Evolutionary conservation across 371 early-diverging fungal species (phyloP).

Genomic region (Coemansia sp.): DNA sequence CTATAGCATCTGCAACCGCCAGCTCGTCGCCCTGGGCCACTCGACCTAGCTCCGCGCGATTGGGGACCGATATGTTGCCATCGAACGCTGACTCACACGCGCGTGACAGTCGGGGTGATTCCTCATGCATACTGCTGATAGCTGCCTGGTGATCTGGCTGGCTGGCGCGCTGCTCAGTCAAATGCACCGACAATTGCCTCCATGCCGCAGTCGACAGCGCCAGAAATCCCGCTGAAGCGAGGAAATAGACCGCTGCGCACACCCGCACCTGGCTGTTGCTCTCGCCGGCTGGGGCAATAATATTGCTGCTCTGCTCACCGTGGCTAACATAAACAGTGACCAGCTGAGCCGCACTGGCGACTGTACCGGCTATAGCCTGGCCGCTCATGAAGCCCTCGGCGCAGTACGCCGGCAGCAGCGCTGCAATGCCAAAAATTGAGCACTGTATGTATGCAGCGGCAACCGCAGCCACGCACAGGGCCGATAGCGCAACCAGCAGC

Average conservation of each 20-base stretch:
- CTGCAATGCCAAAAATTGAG: conserved; percentile 39
- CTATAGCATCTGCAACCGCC: not conserved
- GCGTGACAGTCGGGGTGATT: conserved; percentile 27
- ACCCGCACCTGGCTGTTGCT: conserved; percentile 5
- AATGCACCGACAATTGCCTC: conserved; percentile 24
- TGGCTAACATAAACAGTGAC: conserved; percentile 10
- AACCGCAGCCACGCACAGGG: conserved; percentile 34
- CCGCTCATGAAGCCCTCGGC: conserved; percentile 48
- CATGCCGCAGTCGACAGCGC: conserved; percentile 26
- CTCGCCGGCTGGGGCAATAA: not conserved
- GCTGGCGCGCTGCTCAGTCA: not conserved
- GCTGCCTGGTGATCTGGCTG: not conserved
- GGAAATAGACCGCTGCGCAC: conserved; percentile 33
- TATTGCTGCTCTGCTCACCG: not conserved
- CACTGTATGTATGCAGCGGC: conserved; percentile 47
- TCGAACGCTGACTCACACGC: not conserved
- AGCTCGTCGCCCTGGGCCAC: not conserved
- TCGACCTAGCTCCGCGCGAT: not conserved
- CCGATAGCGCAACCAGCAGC: conserved; percentile 17
- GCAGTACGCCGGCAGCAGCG: conserved; percentile 33
- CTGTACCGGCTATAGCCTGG: conserved; percentile 45
- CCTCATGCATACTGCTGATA: conserved; percentile 23
- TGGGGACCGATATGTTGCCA: not conserved
- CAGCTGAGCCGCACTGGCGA: conserved; percentile 41
- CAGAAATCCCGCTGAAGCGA: conserved; percentile 29